Evolutionary conservation across 176 grass and related monocot species (phyloP).

Genomic region (Alopecurus myosuroides): DNA sequence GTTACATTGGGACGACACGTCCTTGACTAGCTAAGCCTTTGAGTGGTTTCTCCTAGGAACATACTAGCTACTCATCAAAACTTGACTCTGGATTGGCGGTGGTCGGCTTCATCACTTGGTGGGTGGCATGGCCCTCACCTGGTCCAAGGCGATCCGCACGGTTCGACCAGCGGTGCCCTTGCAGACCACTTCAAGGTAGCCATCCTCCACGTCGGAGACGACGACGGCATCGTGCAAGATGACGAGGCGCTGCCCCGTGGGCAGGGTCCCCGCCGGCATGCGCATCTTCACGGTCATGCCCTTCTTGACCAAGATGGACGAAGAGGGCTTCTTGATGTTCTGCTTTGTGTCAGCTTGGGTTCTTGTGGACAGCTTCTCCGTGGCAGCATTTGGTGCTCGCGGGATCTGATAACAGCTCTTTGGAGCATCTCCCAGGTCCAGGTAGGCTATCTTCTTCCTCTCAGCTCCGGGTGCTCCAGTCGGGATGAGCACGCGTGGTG

Average conservation of each 20-base stretch:
- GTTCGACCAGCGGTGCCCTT: too few species aligned
- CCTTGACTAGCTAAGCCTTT: neutral
- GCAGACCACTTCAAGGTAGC: neutral
- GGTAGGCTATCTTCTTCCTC: too few species aligned
- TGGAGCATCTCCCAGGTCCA: too few species aligned
- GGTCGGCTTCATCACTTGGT: neutral
- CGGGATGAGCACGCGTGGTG: too few species aligned
- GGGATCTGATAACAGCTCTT: too few species aligned
- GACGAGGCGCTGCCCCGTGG: neutral
- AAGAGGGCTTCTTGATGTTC: neutral
- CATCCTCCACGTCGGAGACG: neutral
- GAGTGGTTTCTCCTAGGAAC: too few species aligned
- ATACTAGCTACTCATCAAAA: too few species aligned
- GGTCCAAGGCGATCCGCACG: neutral
- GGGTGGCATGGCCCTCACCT: neutral
- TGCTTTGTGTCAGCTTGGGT: neutral
- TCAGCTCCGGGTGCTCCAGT: too few species aligned
- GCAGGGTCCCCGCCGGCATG: neutral
- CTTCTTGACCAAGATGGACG: neutral
- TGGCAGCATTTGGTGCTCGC: too few species aligned
- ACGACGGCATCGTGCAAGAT: neutral
- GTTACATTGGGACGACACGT: neutral
- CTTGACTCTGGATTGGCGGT: too few species aligned
- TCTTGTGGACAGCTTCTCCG: too few species aligned
- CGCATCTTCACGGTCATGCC: neutral